A percentile compares a stretch with the other conserved stretches of the same genome.
Evolutionary conservation across 768 basidiomycete genomes (phyloP).

Genomic region (Boletus vermiculosoides): DNA sequence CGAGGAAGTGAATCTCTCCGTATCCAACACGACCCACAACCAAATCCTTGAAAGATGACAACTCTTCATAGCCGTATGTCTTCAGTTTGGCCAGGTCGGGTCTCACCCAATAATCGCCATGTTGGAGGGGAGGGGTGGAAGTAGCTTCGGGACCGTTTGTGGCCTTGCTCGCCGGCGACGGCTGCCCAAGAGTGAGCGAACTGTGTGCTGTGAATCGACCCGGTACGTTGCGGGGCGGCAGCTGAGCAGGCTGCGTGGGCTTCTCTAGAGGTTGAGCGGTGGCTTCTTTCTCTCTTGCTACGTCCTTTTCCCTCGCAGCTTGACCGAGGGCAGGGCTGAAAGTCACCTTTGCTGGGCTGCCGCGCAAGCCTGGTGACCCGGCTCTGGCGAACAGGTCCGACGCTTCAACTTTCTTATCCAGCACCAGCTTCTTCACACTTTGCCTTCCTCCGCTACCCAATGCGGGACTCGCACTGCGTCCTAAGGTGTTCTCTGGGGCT

Average conservation of each 20-base stretch:
- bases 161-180: constrained; percentile 30
- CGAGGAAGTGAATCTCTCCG: constrained; percentile 80
- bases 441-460: constrained; percentile 68
- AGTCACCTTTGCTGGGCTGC: constrained; percentile 47
- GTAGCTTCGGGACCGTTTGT: constrained; percentile 22
- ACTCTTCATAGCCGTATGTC: constrained; percentile 66
- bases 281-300: constrained; percentile 39
- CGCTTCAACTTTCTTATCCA: constrained; percentile 82
- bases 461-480: constrained; percentile 54
- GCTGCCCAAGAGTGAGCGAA: constrained; percentile 29
- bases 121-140: constrained; percentile 46
- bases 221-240: constrained; percentile 39
- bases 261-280: constrained; percentile 20
- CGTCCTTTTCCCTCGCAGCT: constrained; percentile 73
- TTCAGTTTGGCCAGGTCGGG: constrained; percentile 75
- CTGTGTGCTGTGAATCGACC: constrained; percentile 43
- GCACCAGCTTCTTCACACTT: constrained; percentile 90
- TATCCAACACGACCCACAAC: constrained; percentile 90
- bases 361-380: constrained; percentile 35
- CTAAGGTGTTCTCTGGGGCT: constrained; percentile 60
- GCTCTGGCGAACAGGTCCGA: constrained; percentile 62
- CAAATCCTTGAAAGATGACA: constrained; percentile 72
- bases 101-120: constrained; percentile 91
- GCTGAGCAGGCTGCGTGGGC: constrained; percentile 23
- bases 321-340: constrained; percentile 76